Evolutionary conservation across 2,329 filamentous ascomycete species (phyloP).

Genomic region (Penicillium sp.): DNA sequence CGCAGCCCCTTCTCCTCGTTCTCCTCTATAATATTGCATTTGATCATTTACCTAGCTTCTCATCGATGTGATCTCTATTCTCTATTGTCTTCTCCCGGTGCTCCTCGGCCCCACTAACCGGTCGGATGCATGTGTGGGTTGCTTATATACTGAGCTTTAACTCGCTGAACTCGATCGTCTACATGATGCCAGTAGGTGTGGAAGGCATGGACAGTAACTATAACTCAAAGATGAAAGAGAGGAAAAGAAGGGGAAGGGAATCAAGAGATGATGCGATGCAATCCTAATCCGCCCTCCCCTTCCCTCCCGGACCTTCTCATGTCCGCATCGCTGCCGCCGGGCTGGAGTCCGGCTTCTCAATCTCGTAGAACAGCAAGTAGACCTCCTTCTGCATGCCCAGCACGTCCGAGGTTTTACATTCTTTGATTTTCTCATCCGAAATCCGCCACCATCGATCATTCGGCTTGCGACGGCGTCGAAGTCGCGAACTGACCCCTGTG

Average conservation of each 20-base stretch:
- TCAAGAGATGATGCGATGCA: neutral
- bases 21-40: too few species aligned
- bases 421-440: conserved; percentile 94
- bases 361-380: conserved; percentile 93
- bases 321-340: conserved; percentile 2
- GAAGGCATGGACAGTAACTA: too few species aligned
- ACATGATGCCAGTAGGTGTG: too few species aligned
- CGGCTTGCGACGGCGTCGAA: conserved; percentile 63
- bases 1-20: too few species aligned
- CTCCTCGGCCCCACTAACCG: neutral
- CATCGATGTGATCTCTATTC: neutral
- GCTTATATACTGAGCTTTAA: neutral
- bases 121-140: conserved; percentile 1
- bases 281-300: neutral
- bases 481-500: conserved; percentile 37
- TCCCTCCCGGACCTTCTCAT: neutral
- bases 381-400: conserved; percentile 94
- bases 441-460: conserved; percentile 94
- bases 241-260: neutral
- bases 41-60: too few species aligned
- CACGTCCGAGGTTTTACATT: conserved; percentile 90
- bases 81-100: neutral
- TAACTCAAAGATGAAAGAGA: neutral
- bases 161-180: neutral
- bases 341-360: conserved; percentile 58